Evolutionary conservation across 345 rosid genomes (phyloP).

Genomic region (Kernera saxatilis): DNA sequence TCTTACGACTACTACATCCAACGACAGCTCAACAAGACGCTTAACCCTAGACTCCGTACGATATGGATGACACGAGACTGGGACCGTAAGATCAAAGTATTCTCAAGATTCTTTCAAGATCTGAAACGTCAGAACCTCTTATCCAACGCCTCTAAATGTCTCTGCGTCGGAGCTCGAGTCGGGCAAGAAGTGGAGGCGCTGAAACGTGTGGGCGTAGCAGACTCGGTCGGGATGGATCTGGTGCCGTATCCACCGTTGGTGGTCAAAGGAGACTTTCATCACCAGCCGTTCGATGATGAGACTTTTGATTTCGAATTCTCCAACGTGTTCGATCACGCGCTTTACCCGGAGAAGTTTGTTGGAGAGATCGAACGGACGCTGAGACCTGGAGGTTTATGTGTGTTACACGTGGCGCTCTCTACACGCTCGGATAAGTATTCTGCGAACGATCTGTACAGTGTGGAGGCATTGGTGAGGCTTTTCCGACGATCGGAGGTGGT

Average conservation of each 20-base stretch:
- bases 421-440: constrained; percentile 71
- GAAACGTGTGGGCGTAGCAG: constrained; percentile 48
- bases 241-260: constrained; percentile 80
- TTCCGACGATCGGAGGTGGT: constrained; percentile 58
- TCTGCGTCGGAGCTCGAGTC: constrained; percentile 74
- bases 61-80: constrained; percentile 84
- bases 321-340: constrained; percentile 92
- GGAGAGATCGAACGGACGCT: constrained; percentile 80
- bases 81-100: constrained; percentile 75
- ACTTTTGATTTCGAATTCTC: constrained; percentile 86
- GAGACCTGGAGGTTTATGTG: constrained; percentile 62
- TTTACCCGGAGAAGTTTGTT: constrained; percentile 64
- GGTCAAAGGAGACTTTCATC: constrained; percentile 69
- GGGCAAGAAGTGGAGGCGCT: constrained; percentile 90
- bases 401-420: constrained; percentile 65
- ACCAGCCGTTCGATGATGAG: constrained; percentile 62
- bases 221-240: constrained; percentile 79
- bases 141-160: constrained; percentile 47
- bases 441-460: constrained; percentile 66
- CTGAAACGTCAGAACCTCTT: constrained; percentile 41
- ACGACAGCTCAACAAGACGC: constrained; percentile 88
- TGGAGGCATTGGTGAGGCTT: constrained; percentile 47
- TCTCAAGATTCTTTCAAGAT: constrained; percentile 48
- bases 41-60: constrained; percentile 64
- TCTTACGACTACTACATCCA: constrained; percentile 79